A percentile compares a stretch with the other conserved stretches of the same genome.
phyloP scores from a whole-genome alignment of 2,329 filamentous ascomycete species.

The Fusarium solani-melongenae region DNA sequence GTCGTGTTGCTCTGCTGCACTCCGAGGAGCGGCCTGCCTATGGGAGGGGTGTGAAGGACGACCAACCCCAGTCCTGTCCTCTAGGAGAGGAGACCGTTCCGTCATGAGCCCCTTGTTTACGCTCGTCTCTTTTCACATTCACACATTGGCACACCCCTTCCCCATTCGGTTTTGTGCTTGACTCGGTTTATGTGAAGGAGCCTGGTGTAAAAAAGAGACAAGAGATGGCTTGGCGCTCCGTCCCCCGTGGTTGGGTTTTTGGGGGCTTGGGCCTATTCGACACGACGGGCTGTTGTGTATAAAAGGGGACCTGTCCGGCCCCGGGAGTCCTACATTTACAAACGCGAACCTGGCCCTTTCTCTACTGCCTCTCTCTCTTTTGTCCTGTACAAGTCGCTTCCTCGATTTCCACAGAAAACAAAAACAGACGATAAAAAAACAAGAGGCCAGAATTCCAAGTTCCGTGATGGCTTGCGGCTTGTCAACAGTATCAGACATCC shows the following conservation, averaged over 20 bases:
- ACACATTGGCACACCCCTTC: constrained; percentile 33
- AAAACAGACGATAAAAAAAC: constrained; percentile 20
- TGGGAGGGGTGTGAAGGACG: neutral
- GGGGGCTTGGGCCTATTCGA: constrained; percentile 4
- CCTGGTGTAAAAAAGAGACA: neutral
- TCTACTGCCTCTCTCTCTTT: neutral
- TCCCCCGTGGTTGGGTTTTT: constrained; percentile 4
- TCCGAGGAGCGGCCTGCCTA: neutral
- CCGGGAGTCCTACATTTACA: constrained; percentile 3
- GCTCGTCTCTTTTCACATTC: constrained; percentile 3
- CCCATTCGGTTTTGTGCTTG: constrained; percentile 9
- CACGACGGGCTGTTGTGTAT: constrained; percentile 9
- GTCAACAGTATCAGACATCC: constrained; percentile 40
- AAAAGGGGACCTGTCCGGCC: constrained; percentile 33
- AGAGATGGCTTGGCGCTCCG: constrained; percentile 23
- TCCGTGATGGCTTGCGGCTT: constrained; percentile 44
- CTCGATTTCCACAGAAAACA: constrained; percentile 3
- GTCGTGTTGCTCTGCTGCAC: constrained; percentile 2
- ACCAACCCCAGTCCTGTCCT: constrained; percentile 10
- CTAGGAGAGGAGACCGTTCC: constrained; percentile 3
- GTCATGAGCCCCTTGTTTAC: constrained; percentile 18
- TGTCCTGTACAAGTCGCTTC: constrained; percentile 2
- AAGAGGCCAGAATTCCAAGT: constrained; percentile 7
- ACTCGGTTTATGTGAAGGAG: constrained; percentile 4
- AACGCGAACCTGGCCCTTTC: constrained; percentile 2